Percentiles rank a stretch among this genome's conserved stretches.
Conservation (phyloP, 371 early-diverging fungal species). For the Mucor lusitanicus region DNA sequence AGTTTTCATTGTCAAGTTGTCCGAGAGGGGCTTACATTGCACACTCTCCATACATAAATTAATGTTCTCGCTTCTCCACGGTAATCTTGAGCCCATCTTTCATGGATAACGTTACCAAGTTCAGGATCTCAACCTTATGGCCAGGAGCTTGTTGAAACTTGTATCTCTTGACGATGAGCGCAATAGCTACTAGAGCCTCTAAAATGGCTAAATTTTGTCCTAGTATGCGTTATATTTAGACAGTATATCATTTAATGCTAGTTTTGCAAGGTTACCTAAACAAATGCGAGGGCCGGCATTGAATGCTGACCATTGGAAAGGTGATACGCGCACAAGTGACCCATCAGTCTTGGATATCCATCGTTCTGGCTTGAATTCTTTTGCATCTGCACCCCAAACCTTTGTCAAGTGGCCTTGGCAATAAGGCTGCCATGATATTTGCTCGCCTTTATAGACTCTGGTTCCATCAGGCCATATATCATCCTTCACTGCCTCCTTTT, state of each 20-base stretch:
- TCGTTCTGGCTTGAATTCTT: slow-evolving; percentile 58
- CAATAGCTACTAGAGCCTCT: slow-evolving; percentile 40
- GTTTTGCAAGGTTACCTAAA: slow-evolving; percentile 42
- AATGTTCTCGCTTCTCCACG: background rate
- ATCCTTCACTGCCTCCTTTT: slow-evolving; percentile 66
- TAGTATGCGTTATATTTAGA: background rate
- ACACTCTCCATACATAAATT: background rate
- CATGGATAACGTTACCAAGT: slow-evolving; percentile 8
- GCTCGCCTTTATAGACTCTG: slow-evolving; percentile 57
- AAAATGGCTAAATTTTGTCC: slow-evolving; percentile 49
- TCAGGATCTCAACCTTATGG: background rate
- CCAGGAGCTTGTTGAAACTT: background rate
- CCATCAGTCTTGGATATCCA: slow-evolving; percentile 40
- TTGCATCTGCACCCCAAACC: slow-evolving; percentile 65
- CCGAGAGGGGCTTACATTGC: background rate
- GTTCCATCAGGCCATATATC: slow-evolving; percentile 74
- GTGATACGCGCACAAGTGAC: slow-evolving; percentile 18
- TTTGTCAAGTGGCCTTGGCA: slow-evolving; percentile 55
- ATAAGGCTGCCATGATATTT: slow-evolving; percentile 52
- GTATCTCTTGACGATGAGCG: slow-evolving; percentile 24
- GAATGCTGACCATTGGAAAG: slow-evolving; percentile 47
- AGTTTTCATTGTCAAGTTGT: background rate
- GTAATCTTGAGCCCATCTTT: slow-evolving; percentile 1
- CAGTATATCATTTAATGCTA: background rate
- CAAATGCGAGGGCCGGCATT: slow-evolving; percentile 71